Conservation (phyloP, 768 basidiomycete species). For the Roridomyces roridus region DNA sequence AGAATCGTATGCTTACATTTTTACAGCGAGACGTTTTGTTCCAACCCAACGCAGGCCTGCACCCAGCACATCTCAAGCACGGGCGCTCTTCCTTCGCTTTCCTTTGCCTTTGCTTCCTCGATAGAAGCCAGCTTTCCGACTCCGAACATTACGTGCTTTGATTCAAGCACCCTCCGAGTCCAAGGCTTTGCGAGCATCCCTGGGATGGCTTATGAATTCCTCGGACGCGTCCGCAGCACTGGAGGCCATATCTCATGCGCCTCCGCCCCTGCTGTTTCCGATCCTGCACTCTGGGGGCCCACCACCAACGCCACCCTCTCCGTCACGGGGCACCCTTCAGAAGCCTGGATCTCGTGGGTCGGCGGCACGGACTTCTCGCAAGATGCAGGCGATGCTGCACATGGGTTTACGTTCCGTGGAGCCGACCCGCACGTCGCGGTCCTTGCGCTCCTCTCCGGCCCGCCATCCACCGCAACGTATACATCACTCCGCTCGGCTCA, state of each 20-base stretch:
- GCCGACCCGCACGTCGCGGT: conserved; percentile 61
- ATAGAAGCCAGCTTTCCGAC: conserved; percentile 55
- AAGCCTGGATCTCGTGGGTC: conserved; percentile 74
- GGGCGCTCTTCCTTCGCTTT: conserved; percentile 17
- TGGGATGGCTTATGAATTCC: conserved; percentile 77
- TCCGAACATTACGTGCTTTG: conserved; percentile 67
- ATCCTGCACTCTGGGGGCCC: conserved; percentile 26
- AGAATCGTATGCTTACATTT: neutral
- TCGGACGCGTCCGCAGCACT: conserved; percentile 52
- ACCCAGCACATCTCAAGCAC: conserved; percentile 54
- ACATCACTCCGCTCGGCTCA: conserved; percentile 51
- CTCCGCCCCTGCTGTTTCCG: conserved; percentile 33
- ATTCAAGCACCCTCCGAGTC: conserved; percentile 59
- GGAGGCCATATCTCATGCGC: conserved; percentile 40
- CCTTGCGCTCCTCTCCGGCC: conserved; percentile 41
- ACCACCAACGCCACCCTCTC: conserved; percentile 50
- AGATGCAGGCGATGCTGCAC: conserved; percentile 61
- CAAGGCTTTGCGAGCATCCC: conserved; percentile 54
- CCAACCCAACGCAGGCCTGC: conserved; percentile 67
- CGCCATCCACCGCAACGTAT: conserved; percentile 39
- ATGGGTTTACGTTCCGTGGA: conserved; percentile 68
- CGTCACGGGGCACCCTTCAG: conserved; percentile 48
- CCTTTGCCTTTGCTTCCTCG: conserved; percentile 53
- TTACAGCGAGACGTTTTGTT: conserved; percentile 65
- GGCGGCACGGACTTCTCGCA: conserved; percentile 77